A percentile compares a stretch with the other conserved stretches of the same genome.
Conservation (phyloP, 257 asterid species). For the Salvia rosmarinus region DNA sequence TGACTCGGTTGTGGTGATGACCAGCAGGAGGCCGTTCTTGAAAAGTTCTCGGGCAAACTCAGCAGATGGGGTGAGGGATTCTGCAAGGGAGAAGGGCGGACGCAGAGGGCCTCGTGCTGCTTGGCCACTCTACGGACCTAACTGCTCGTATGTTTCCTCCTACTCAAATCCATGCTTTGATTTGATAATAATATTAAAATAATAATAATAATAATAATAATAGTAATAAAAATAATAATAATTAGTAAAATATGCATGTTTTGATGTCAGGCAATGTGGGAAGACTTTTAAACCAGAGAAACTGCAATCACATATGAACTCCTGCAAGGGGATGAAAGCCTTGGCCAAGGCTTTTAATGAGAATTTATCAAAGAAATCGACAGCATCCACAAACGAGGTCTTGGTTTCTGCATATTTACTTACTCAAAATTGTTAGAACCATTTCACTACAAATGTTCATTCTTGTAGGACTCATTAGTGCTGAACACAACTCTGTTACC, state of each 20-base stretch:
- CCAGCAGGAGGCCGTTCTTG: conserved; percentile 32
- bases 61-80: conserved; percentile 49
- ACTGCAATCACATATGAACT: conserved; percentile 73
- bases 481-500: conserved; percentile 7
- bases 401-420: conserved; percentile 44
- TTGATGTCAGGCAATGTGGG: conserved; percentile 63
- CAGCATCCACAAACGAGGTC: conserved; percentile 31
- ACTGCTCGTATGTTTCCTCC: conserved; percentile 67
- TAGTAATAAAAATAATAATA: background rate
- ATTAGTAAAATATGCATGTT: background rate
- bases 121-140: conserved; percentile 64
- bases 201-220: background rate
- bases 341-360: conserved; percentile 36
- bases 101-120: conserved; percentile 46
- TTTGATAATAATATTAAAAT: background rate
- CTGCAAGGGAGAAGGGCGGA: conserved; percentile 46
- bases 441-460: background rate
- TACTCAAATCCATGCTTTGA: background rate
- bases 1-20: conserved; percentile 53
- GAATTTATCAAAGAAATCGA: conserved; percentile 33
- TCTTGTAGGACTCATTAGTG: conserved; percentile 3
- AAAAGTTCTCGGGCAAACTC: conserved; percentile 37
- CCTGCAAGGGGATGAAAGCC: conserved; percentile 72
- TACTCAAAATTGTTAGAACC: conserved; percentile 22
- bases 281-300: conserved; percentile 86